Evolutionary conservation across 2,329 filamentous ascomycete species (phyloP).

Genomic region (Alternaria metachromatica): DNA sequence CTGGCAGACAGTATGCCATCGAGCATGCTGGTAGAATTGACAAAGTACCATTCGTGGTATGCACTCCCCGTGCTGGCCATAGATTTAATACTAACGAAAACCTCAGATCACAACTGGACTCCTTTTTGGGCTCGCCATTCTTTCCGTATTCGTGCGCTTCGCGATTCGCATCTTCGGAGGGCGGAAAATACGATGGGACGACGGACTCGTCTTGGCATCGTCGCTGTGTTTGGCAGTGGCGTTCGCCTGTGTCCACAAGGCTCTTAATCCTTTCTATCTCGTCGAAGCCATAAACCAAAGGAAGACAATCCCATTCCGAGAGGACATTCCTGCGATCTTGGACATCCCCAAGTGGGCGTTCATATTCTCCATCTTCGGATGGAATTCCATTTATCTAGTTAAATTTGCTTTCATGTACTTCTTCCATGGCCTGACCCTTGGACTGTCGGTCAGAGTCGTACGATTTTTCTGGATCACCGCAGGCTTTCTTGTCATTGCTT

Average conservation of each 20-base stretch:
- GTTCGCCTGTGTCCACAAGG: constrained; percentile 1
- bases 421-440: neutral
- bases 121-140: neutral
- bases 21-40: constrained; percentile 2
- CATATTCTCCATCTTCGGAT: constrained; percentile 4
- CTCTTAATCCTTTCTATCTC: constrained; percentile 7
- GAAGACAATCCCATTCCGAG: neutral
- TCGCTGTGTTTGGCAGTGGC: neutral
- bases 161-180: constrained; percentile 3
- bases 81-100: neutral
- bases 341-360: constrained; percentile 3
- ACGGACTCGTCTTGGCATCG: neutral
- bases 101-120: neutral
- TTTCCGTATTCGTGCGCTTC: neutral
- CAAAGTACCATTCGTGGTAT: neutral
- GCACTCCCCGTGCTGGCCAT: neutral
- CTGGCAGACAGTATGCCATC: neutral
- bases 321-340: constrained; percentile 5
- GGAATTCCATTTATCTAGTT: constrained; percentile 5
- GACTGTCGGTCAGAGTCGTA: neutral
- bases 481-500: neutral
- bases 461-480: neutral
- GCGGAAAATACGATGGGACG: constrained; percentile 2
- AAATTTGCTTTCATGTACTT: constrained; percentile 11
- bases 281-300: constrained; percentile 11